These are phyloP conservation scores for Ensete ventricosum DNA, from an alignment of 176 grass and related monocot genomes.

Conservation along the genomic window DNA sequence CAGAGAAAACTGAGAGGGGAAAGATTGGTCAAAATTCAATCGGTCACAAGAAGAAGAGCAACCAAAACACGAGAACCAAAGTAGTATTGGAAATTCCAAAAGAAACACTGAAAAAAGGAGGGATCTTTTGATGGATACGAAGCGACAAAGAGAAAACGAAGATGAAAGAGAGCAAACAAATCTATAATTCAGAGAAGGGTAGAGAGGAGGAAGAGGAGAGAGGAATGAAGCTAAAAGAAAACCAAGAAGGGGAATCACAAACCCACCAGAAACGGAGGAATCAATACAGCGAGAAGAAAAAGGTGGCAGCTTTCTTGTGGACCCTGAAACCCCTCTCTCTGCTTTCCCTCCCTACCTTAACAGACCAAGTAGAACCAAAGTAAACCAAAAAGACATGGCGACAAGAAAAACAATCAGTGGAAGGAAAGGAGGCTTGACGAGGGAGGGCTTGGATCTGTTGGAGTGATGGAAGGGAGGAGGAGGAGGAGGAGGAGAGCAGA, in stretches of 20 bases:
- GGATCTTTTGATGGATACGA: background rate
- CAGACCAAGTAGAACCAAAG: background rate
- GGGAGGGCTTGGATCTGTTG: constrained; percentile 36
- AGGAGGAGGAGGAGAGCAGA: background rate
- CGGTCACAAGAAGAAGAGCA: no score
- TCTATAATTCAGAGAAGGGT: background rate
- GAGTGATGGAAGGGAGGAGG: constrained; percentile 17
- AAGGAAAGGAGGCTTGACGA: constrained; percentile 33
- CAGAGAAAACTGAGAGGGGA: background rate
- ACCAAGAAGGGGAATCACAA: no score
- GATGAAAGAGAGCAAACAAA: constrained; percentile 5
- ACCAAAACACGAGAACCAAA: no score
- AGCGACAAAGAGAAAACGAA: background rate
- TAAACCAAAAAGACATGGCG: background rate
- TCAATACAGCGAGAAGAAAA: no score
- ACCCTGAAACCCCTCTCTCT: no score
- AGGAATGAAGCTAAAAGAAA: no score
- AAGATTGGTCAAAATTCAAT: no score
- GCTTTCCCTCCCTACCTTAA: background rate
- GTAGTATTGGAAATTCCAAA: no score
- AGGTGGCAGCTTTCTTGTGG: no score
- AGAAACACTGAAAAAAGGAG: background rate
- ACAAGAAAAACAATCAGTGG: no score
- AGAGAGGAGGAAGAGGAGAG: background rate
- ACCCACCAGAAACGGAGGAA: no score